These are phyloP conservation scores for Chondrostereum purpureum DNA, from an alignment of 1,284 basidiomycete species.

Conservation along the genomic window DNA sequence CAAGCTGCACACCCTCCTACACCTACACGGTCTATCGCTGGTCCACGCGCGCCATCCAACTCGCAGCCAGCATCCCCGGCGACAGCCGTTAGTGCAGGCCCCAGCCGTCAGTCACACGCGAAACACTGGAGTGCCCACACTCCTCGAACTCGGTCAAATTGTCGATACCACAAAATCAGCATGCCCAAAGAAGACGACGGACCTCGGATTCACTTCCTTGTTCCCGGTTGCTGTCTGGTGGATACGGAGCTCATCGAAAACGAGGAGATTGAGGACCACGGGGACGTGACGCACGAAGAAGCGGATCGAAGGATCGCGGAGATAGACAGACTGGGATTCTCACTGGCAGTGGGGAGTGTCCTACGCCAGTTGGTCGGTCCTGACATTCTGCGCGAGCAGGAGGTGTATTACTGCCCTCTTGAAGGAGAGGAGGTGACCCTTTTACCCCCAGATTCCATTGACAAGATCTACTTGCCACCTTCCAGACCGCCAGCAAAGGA, in stretches of 20 bases:
- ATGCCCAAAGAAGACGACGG: constrained; percentile 47
- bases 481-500: constrained; percentile 9
- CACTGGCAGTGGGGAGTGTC: constrained; percentile 43
- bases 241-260: constrained; percentile 49
- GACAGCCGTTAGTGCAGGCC: constrained; percentile 3
- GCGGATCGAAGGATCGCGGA: constrained; percentile 37
- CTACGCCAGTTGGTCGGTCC: constrained; percentile 55
- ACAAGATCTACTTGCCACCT: constrained; percentile 14
- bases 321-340: constrained; percentile 45
- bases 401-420: constrained; percentile 53
- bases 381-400: constrained; percentile 54
- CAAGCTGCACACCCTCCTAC: neutral
- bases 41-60: neutral
- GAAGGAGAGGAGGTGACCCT: constrained; percentile 30
- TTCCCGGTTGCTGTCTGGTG: constrained; percentile 53
- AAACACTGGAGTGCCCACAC: constrained; percentile 18
- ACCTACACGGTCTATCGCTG: neutral
- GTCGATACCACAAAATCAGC: constrained; percentile 60
- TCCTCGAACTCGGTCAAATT: constrained; percentile 48
- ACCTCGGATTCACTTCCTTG: constrained; percentile 48
- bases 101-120: constrained; percentile 10
- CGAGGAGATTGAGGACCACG: constrained; percentile 54
- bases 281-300: constrained; percentile 46
- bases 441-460: constrained; percentile 17
- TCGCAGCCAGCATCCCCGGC: neutral